phyloP scores from a whole-genome alignment of 176 grass and related monocot genomes.

The barley (Hordeum vulgare) region MorexV3_pseudomolecules_assembly NC_058522.1:116126945-116127444 shows the following conservation, averaged over 20 bases:
- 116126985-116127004: conserved; percentile 4
- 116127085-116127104: conserved; percentile 44
- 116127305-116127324: conserved; percentile 39
- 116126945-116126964: not conserved
- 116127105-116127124: conserved; percentile 32
- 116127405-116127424: conserved; percentile 16
- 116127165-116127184: conserved; percentile 34
- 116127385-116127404: conserved; percentile 38
- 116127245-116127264: conserved; percentile 41
- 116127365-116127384: conserved; percentile 47
- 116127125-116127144: conserved; percentile 33
- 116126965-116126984: not conserved
- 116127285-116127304: conserved; percentile 32
- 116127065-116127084: conserved; percentile 28
- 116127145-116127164: conserved; percentile 23
- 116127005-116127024: not conserved
- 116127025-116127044: conserved; percentile 14
- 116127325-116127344: conserved; percentile 34
- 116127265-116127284: conserved; percentile 52
- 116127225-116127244: conserved; percentile 12
- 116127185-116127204: conserved; percentile 31
- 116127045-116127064: conserved; percentile 30
- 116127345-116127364: conserved; percentile 51
- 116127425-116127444: conserved; percentile 59
- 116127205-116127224: conserved; percentile 32